Conservation (phyloP, 768 basidiomycete genomes). For the Infundibulicybe gibba region DNA sequence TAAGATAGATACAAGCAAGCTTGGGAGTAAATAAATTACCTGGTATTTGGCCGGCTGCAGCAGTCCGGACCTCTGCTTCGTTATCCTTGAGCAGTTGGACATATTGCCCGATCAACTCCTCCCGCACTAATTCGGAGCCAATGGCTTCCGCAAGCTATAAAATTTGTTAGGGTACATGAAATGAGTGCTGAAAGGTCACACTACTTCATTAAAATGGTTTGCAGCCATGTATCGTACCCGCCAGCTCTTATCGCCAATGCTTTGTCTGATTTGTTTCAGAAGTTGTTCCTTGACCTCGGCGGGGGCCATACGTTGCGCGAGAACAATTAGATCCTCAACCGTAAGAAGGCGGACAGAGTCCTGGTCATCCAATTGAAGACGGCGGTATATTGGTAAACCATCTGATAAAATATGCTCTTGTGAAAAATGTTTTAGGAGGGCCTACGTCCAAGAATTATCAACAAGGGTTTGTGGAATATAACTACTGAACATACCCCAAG, state of each 20-base stretch:
- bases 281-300: conserved; percentile 91
- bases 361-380: conserved; percentile 94
- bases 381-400: conserved; percentile 88
- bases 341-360: conserved; percentile 96
- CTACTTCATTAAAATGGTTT: conserved; percentile 91
- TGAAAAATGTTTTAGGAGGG: conserved; percentile 74
- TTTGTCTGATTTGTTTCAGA: conserved; percentile 81
- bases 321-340: conserved; percentile 91
- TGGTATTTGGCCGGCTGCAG: conserved; percentile 94
- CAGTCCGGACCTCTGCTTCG: conserved; percentile 97
- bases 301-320: conserved; percentile 80
- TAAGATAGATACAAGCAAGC: conserved; percentile 5
- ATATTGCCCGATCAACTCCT: conserved; percentile 91
- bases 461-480: neutral
- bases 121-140: conserved; percentile 85
- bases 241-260: conserved; percentile 96
- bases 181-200: conserved; percentile 6
- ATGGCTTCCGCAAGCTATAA: conserved; percentile 85
- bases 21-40: conserved; percentile 44
- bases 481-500: conserved; percentile 69
- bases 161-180: neutral
- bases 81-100: conserved; percentile 95
- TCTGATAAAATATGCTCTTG: conserved; percentile 82
- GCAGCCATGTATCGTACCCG: conserved; percentile 98
- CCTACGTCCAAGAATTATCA: conserved; percentile 35